phyloP scores from a whole-genome alignment of 2,329 filamentous ascomycete genomes.

The Pezicula neosporulosa region DNA sequence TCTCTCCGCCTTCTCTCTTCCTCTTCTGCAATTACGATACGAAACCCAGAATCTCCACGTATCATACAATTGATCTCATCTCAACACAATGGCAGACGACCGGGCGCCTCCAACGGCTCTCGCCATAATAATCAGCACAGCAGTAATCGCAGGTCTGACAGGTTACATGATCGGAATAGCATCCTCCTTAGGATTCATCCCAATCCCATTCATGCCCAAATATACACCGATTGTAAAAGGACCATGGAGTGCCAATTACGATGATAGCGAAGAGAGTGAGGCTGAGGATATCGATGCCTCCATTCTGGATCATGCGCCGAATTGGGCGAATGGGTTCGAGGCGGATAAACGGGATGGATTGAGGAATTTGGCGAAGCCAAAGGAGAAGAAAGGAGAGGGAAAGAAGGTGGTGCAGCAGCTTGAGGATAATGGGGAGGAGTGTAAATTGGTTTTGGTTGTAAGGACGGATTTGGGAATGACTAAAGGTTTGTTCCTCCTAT shows the following conservation, averaged over 20 bases:
- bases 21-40: no score
- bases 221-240: slow-evolving; percentile 31
- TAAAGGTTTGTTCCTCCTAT: slow-evolving; percentile 62
- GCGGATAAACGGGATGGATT: slow-evolving; percentile 58
- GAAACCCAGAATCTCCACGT: no score
- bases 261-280: slow-evolving; percentile 64
- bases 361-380: slow-evolving; percentile 24
- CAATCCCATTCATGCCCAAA: slow-evolving; percentile 36
- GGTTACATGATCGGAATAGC: slow-evolving; percentile 80
- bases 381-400: slow-evolving; percentile 37
- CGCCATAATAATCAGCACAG: slow-evolving; percentile 67
- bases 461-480: slow-evolving; percentile 96
- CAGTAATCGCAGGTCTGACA: slow-evolving; percentile 67
- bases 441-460: slow-evolving; percentile 90
- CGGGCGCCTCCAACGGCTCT: slow-evolving; percentile 20
- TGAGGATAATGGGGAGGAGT: slow-evolving; percentile 64
- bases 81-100: slow-evolving; percentile 19
- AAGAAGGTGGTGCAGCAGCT: slow-evolving; percentile 38
- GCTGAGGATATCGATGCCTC: slow-evolving; percentile 62
- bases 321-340: slow-evolving; percentile 60
- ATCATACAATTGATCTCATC: no score
- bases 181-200: slow-evolving; percentile 70
- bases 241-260: slow-evolving; percentile 45
- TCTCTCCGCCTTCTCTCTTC: no score
- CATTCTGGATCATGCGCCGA: slow-evolving; percentile 62